Conservation (phyloP, 1,284 basidiomycete species). For the Malassezia furfur region DNA sequence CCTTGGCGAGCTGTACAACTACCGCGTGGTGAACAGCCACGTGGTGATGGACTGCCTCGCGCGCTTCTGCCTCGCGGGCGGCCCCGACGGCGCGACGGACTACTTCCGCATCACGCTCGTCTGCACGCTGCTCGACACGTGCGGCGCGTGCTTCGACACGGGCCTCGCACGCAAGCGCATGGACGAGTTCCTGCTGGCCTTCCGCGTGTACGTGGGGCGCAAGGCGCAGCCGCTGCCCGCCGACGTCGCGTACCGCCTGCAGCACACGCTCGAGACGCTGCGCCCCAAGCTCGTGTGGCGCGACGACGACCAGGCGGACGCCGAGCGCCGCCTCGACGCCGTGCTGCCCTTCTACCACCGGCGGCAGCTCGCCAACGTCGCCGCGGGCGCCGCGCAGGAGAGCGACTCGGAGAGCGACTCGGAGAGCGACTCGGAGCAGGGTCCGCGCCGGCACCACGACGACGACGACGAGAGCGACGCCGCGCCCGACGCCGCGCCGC, state of each 20-base stretch:
- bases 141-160: constrained; percentile 93
- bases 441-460: background rate
- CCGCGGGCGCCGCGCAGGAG: constrained; percentile 4
- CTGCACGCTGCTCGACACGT: constrained; percentile 84
- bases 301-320: background rate
- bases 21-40: constrained; percentile 76
- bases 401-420: constrained; percentile 12
- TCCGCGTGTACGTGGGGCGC: constrained; percentile 50
- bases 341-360: background rate
- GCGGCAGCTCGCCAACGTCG: background rate
- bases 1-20: constrained; percentile 93
- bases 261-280: constrained; percentile 55
- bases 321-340: background rate
- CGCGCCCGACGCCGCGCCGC: constrained; percentile 11
- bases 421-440: background rate
- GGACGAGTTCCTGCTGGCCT: constrained; percentile 6
- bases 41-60: constrained; percentile 90
- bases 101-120: constrained; percentile 88
- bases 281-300: constrained; percentile 12
- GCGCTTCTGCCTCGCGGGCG: constrained; percentile 90
- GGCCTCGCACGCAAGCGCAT: background rate
- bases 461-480: constrained; percentile 13
- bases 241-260: constrained; percentile 95
- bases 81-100: constrained; percentile 67
- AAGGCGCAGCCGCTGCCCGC: constrained; percentile 74